Evolutionary conservation across 1,139 yeast genomes (phyloP).

Genomic region (Casaregolazyma suthepensis): DNA sequence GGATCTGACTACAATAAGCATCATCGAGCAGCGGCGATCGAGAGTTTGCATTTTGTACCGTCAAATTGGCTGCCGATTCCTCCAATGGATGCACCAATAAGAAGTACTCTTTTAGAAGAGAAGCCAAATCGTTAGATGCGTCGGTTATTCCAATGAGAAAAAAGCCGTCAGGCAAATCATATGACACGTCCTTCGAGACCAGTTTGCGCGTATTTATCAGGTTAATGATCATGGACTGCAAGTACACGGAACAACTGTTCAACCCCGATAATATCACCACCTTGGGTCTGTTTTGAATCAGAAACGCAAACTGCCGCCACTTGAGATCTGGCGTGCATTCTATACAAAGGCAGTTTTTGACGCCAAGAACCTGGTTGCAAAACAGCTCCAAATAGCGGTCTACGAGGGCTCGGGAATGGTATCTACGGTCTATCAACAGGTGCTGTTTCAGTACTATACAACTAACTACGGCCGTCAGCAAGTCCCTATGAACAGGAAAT

Average conservation of each 20-base stretch:
- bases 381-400: slow-evolving; percentile 3
- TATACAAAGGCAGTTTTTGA: background rate
- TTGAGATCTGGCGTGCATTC: slow-evolving; percentile 6
- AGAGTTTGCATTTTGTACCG: background rate
- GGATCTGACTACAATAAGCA: background rate
- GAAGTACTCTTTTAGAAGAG: slow-evolving; percentile 17
- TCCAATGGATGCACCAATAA: slow-evolving; percentile 16
- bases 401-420: slow-evolving; percentile 4
- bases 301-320: slow-evolving; percentile 1
- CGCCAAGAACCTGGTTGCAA: background rate
- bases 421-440: background rate
- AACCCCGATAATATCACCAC: slow-evolving; percentile 23
- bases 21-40: background rate
- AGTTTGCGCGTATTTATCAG: slow-evolving; percentile 13
- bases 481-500: slow-evolving; percentile 1
- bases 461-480: background rate
- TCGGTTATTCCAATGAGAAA: slow-evolving; percentile 12
- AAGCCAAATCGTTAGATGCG: slow-evolving; percentile 1
- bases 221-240: slow-evolving; percentile 26
- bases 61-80: background rate
- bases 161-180: slow-evolving; percentile 12
- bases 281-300: slow-evolving; percentile 9
- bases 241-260: slow-evolving; percentile 21
- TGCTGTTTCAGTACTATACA: background rate
- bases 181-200: slow-evolving; percentile 2